Conservation (phyloP, 1,284 basidiomycete species). For the Jaminaea rosea region DNA sequence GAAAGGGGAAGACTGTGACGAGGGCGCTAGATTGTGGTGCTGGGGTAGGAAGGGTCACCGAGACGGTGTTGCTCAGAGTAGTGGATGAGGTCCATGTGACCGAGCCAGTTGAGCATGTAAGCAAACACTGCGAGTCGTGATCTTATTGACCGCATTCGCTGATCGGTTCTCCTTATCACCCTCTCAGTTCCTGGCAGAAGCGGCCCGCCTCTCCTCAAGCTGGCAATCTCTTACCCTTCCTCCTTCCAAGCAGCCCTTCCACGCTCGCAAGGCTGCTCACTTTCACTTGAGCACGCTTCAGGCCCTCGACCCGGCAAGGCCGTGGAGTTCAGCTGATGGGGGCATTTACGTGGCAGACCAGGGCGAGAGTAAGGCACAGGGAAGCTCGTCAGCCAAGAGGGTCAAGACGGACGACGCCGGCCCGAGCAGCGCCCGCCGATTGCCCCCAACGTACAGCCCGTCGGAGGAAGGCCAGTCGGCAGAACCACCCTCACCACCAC, state of each 20-base stretch:
- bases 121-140: too few species aligned
- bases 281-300: slow-evolving; percentile 42
- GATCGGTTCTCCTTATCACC: too few species aligned
- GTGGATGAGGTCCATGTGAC: slow-evolving; percentile 44
- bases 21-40: slow-evolving; percentile 44
- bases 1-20: slow-evolving; percentile 24
- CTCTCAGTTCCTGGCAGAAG: slow-evolving; percentile 30
- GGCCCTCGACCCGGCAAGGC: slow-evolving; percentile 30
- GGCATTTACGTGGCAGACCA: background rate
- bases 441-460: background rate
- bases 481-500: background rate
- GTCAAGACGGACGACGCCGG: background rate
- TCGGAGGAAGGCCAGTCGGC: background rate
- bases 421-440: background rate
- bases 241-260: slow-evolving; percentile 23
- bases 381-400: too few species aligned
- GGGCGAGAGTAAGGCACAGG: background rate
- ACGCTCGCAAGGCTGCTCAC: slow-evolving; percentile 38
- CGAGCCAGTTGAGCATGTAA: slow-evolving; percentile 38
- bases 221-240: slow-evolving; percentile 29
- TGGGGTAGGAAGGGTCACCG: slow-evolving; percentile 42
- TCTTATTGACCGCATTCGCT: too few species aligned
- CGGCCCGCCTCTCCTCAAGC: slow-evolving; percentile 20
- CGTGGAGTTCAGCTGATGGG: slow-evolving; percentile 14
- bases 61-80: slow-evolving; percentile 36